Conservation (phyloP, 768 basidiomycete species). For the Candolleomyces aberdarensis region DNA sequence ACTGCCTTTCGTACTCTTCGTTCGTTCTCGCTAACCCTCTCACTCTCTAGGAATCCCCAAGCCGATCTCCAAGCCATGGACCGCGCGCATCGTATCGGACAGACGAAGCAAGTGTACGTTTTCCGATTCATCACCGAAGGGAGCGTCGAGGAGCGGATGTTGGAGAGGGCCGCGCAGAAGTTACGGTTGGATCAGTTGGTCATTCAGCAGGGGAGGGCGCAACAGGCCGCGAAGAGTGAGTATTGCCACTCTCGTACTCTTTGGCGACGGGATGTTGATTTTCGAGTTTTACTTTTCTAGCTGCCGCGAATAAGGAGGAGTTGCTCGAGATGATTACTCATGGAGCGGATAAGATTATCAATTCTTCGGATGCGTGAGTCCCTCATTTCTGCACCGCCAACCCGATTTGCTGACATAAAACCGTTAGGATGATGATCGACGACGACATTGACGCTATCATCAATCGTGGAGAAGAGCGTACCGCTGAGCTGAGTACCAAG, state of each 20-base stretch:
- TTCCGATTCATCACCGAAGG: constrained; percentile 97
- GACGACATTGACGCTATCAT: constrained; percentile 96
- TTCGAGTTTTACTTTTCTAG: constrained; percentile 43
- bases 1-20: neutral
- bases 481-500: constrained; percentile 82
- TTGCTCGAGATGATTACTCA: constrained; percentile 97
- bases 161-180: constrained; percentile 95
- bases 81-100: constrained; percentile 93
- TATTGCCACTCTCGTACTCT: constrained; percentile 1
- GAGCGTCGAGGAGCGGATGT: constrained; percentile 93
- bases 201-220: constrained; percentile 91
- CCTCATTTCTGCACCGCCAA: neutral
- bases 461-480: constrained; percentile 85
- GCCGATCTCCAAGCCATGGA: constrained; percentile 99
- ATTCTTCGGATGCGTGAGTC: constrained; percentile 65
- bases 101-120: constrained; percentile 96
- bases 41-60: constrained; percentile 81
- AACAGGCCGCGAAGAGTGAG: constrained; percentile 71
- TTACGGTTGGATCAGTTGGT: constrained; percentile 92
- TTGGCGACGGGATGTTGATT: neutral
- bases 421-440: constrained; percentile 63
- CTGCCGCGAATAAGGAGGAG: constrained; percentile 93
- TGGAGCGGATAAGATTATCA: constrained; percentile 96
- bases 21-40: neutral
- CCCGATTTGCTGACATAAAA: neutral